phyloP scores from a whole-genome alignment of 2,329 filamentous ascomycete genomes.

The Fusarium lyarnte region DNA sequence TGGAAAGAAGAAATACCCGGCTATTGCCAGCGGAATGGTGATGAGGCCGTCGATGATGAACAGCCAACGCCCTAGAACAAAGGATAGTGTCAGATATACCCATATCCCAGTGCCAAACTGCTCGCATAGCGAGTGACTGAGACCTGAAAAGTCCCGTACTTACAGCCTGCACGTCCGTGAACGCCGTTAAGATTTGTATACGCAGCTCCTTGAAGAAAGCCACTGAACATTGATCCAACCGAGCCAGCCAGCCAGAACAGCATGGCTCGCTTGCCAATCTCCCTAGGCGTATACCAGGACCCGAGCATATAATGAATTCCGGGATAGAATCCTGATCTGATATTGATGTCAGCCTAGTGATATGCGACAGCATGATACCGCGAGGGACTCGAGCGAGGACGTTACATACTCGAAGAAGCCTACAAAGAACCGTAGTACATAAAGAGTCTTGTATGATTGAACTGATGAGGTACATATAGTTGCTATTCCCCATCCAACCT shows the following conservation, averaged over 20 bases:
- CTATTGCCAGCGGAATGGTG: conserved; percentile 14
- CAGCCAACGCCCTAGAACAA: conserved; percentile 41
- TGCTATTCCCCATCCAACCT: conserved; percentile 23
- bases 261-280: conserved; percentile 34
- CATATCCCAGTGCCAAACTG: too few relatives aligned
- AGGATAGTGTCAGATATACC: neutral
- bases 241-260: conserved; percentile 34
- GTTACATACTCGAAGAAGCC: conserved; percentile 30
- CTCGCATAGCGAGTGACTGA: neutral
- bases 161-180: conserved; percentile 22
- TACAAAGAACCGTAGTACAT: conserved; percentile 27
- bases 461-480: conserved; percentile 3
- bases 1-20: conserved; percentile 44
- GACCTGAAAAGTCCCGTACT: rapidly evolving
- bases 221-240: conserved; percentile 24
- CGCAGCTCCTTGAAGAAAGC: conserved; percentile 31
- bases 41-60: conserved; percentile 50
- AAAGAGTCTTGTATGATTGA: conserved; percentile 15
- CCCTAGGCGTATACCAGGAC: conserved; percentile 35
- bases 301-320: conserved; percentile 40
- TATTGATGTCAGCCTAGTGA: conserved; percentile 45
- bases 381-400: rapidly evolving
- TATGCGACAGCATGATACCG: neutral
- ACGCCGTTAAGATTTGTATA: conserved; percentile 26
- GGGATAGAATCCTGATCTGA: conserved; percentile 60